These are phyloP conservation scores for Cenchrus americanus DNA, from an alignment of 176 grass and related monocot genomes.

Conservation along the genomic window DNA sequence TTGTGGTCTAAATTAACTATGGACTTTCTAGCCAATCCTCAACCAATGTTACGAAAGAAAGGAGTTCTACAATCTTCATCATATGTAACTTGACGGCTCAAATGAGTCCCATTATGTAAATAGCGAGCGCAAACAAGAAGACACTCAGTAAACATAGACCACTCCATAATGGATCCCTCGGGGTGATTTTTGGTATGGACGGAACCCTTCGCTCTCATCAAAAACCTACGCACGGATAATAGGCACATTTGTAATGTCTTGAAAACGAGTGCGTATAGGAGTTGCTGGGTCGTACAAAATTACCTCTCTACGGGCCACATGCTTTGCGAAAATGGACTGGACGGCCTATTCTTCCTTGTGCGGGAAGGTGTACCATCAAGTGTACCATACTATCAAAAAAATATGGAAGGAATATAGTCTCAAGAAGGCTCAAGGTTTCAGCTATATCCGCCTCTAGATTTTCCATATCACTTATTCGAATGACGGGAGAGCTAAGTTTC, in stretches of 20 bases:
- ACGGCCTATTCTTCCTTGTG: background rate
- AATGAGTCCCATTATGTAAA: background rate
- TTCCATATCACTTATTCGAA: conserved; percentile 3
- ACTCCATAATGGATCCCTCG: background rate
- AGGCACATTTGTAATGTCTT: too few species aligned
- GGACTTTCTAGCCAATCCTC: background rate
- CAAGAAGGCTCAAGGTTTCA: background rate
- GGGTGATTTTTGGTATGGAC: background rate
- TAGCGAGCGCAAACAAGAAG: background rate
- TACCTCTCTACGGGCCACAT: background rate
- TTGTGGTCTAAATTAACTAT: background rate
- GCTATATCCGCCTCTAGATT: background rate
- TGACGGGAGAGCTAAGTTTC: background rate
- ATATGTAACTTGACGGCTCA: too few species aligned
- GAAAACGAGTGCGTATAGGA: too few species aligned
- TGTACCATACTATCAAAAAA: conserved; percentile 3
- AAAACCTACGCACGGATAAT: too few species aligned
- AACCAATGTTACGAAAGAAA: background rate
- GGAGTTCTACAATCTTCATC: background rate
- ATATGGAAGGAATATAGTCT: background rate
- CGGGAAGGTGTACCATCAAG: background rate
- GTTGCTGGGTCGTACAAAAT: too few species aligned
- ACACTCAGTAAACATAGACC: background rate
- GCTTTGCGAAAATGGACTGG: too few species aligned
- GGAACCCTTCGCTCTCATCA: background rate